A percentile compares a stretch with the other conserved stretches of the same genome.
Evolutionary conservation across 805 yeast species (phyloP).

Genomic region (Suhomyces xylopsoci): DNA sequence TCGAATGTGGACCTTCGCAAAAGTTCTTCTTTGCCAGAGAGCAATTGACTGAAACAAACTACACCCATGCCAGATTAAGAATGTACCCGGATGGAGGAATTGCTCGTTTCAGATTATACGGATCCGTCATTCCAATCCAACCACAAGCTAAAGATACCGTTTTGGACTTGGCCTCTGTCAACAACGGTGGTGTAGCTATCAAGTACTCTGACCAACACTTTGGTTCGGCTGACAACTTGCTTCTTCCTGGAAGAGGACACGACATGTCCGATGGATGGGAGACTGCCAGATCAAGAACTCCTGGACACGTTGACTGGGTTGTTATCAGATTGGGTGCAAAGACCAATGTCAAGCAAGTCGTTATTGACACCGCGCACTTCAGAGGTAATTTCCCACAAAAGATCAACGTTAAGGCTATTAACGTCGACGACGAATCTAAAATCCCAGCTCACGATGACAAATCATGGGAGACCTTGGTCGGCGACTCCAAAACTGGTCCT

Average conservation of each 20-base stretch:
- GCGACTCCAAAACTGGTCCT: constrained; percentile 72
- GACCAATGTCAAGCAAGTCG: constrained; percentile 54
- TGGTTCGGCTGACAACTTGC: constrained; percentile 83
- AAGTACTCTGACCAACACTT: constrained; percentile 89
- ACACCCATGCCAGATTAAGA: constrained; percentile 76
- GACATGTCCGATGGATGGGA: constrained; percentile 99
- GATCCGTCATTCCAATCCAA: constrained; percentile 71
- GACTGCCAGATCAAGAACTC: constrained; percentile 79
- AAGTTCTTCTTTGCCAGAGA: constrained; percentile 75
- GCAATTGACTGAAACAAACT: constrained; percentile 54
- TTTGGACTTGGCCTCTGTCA: constrained; percentile 76
- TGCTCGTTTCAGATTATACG: constrained; percentile 89
- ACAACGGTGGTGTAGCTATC: constrained; percentile 86
- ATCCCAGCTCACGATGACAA: constrained; percentile 42
- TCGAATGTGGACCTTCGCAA: constrained; percentile 87
- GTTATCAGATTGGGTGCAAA: constrained; percentile 72
- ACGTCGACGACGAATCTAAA: constrained; percentile 23
- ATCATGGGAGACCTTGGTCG: constrained; percentile 65
- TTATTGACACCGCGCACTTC: constrained; percentile 90
- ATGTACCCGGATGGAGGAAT: constrained; percentile 99
- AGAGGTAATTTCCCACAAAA: constrained; percentile 93
- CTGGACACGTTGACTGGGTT: constrained; percentile 91
- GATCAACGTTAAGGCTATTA: constrained; percentile 64
- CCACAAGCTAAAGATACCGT: constrained; percentile 45
- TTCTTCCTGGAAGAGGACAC: constrained; percentile 90